These are phyloP conservation scores for Yamadazyma phyllophila DNA, from an alignment of 805 yeast genomes.

Conservation along the genomic window DNA sequence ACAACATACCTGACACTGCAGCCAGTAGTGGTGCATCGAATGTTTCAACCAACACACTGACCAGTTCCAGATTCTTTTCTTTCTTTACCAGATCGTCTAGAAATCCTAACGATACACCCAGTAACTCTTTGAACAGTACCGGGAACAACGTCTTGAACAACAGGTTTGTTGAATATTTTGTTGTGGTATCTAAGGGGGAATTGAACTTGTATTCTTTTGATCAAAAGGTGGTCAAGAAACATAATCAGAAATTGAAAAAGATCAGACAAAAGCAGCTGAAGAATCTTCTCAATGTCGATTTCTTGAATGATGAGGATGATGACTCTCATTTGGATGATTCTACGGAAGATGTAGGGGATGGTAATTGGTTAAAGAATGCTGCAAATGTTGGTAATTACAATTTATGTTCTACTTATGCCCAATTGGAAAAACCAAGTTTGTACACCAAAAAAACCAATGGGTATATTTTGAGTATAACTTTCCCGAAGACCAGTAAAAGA, in stretches of 20 bases:
- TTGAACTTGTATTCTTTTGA: conserved; percentile 56
- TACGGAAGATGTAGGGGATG: conserved; percentile 48
- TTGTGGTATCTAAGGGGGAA: conserved; percentile 69
- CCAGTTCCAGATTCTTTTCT: conserved; percentile 25
- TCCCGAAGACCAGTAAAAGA: conserved; percentile 44
- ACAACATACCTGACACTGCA: conserved; percentile 13
- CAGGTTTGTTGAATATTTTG: conserved; percentile 48
- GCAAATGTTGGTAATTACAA: conserved; percentile 52
- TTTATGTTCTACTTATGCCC: conserved; percentile 52
- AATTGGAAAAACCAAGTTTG: conserved; percentile 24
- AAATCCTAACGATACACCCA: conserved; percentile 1
- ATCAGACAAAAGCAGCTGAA: conserved; percentile 17
- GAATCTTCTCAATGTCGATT: conserved; percentile 9
- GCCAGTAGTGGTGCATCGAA: conserved; percentile 12
- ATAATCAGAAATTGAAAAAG: conserved; percentile 30
- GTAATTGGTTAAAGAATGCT: conserved; percentile 69
- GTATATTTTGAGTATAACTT: conserved; percentile 51
- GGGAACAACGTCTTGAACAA: conserved; percentile 22
- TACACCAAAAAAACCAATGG: conserved; percentile 14
- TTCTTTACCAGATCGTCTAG: conserved; percentile 22
- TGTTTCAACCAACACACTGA: conserved; percentile 17
- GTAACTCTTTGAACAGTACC: conserved; percentile 8
- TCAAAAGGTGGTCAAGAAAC: conserved; percentile 41
- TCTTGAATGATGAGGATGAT: conserved; percentile 12
- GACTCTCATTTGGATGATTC: conserved; percentile 16